Evolutionary conservation across 148 eudicot species (phyloP).

Genomic region (Agrostemma githago): DNA sequence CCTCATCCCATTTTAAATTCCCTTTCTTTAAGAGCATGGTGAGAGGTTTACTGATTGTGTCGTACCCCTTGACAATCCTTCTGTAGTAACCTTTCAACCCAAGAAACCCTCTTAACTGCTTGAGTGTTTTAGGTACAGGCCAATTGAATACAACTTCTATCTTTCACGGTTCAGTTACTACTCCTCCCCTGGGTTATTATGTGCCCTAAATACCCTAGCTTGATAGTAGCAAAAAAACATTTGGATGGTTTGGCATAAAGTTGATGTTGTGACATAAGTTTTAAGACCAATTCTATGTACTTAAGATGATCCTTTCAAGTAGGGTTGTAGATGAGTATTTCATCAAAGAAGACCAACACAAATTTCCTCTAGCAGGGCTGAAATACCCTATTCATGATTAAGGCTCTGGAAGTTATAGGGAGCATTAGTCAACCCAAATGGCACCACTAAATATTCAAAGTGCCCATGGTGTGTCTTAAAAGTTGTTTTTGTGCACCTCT

Average conservation of each 20-base stretch:
- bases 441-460: background rate
- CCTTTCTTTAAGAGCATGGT: too few species aligned
- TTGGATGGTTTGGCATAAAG: background rate
- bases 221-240: background rate
- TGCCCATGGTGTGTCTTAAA: background rate
- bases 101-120: too few species aligned
- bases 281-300: background rate
- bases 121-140: too few species aligned
- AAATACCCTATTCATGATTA: background rate
- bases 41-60: too few species aligned
- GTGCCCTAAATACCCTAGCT: background rate
- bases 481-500: background rate
- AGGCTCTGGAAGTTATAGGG: background rate
- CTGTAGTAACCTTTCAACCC: too few species aligned
- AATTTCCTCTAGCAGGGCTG: background rate
- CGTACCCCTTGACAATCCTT: too few species aligned
- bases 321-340: background rate
- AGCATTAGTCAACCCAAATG: background rate
- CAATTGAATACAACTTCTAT: background rate
- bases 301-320: background rate
- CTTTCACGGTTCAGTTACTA: background rate
- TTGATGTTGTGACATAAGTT: background rate
- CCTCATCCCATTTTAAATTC: too few species aligned
- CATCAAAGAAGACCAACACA: background rate
- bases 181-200: background rate